A percentile compares a stretch with the other conserved stretches of the same genome.
phyloP scores from a whole-genome alignment of 345 rosid genomes.

The Hypericum androsaemum region DNA sequence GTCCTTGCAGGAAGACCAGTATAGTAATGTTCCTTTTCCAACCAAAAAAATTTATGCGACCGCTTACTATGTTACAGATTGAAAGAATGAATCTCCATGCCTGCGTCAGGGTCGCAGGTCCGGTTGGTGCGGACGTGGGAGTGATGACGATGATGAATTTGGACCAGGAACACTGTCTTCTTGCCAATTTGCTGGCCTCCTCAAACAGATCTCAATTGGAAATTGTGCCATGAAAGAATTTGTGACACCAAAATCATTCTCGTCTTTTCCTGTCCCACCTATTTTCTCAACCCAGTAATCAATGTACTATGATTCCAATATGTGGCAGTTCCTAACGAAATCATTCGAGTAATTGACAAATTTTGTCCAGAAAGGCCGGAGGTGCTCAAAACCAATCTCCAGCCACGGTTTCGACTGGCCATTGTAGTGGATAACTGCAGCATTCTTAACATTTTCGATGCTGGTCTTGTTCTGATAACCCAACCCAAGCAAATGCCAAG shows the following conservation, averaged over 20 bases:
- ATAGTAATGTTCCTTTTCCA: conserved; percentile 25
- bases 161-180: conserved; percentile 15
- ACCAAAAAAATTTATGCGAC: conserved; percentile 23
- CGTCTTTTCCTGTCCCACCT: conserved; percentile 18
- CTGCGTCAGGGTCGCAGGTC: conserved; percentile 22
- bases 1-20: conserved; percentile 25
- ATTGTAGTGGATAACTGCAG: conserved; percentile 92
- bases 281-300: conserved; percentile 27
- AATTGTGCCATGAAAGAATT: conserved; percentile 16
- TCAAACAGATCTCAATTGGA: conserved; percentile 15
- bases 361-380: conserved; percentile 95
- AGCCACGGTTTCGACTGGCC: conserved; percentile 99
- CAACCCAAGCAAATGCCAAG: conserved; percentile 99
- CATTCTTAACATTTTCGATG: conserved; percentile 50
- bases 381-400: conserved; percentile 91
- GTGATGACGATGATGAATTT: conserved; percentile 17
- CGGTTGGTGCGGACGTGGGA: conserved; percentile 6
- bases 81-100: conserved; percentile 34
- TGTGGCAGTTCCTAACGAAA: conserved; percentile 86
- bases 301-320: conserved; percentile 60
- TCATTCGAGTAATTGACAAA: conserved; percentile 83
- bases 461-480: conserved; percentile 81
- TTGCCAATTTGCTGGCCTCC: conserved; percentile 21
- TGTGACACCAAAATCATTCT: conserved; percentile 16
- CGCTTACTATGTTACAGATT: conserved; percentile 36